Evolutionary conservation across 768 basidiomycete genomes (phyloP).

Genomic region (Coprinellus micaceus): DNA sequence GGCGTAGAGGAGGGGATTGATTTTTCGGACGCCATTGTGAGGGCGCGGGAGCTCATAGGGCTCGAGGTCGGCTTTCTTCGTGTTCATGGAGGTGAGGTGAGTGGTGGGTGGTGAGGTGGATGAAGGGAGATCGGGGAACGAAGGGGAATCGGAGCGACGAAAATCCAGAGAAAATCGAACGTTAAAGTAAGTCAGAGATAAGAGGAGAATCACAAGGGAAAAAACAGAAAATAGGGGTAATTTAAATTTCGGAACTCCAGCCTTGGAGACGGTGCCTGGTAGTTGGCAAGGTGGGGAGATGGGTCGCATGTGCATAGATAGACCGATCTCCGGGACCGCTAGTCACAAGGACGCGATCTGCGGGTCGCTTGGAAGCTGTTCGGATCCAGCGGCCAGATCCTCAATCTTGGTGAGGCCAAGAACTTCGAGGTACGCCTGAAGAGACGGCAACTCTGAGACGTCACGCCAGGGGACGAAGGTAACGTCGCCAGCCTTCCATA

Average conservation of each 20-base stretch:
- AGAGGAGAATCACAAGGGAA: too few species aligned
- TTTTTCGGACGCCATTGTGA: not conserved
- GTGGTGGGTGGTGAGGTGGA: not conserved
- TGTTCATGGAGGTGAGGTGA: not conserved
- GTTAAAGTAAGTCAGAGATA: too few species aligned
- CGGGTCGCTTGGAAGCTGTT: not conserved
- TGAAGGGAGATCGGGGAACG: not conserved
- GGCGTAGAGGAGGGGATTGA: not conserved
- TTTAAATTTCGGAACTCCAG: too few species aligned
- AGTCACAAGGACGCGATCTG: too few species aligned
- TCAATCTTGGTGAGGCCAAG: not conserved
- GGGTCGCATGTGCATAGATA: too few species aligned
- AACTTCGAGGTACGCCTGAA: not conserved
- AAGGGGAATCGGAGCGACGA: not conserved
- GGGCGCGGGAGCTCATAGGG: not conserved
- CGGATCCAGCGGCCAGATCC: not conserved
- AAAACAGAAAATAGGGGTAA: not conserved
- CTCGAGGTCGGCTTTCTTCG: not conserved
- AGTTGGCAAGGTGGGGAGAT: too few species aligned
- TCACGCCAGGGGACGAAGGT: conserved; percentile 28
- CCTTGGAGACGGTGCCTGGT: too few species aligned
- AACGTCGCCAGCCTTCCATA: conserved; percentile 28
- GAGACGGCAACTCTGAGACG: not conserved
- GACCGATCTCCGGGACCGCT: too few species aligned
- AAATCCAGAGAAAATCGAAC: not conserved